Evolutionary conservation across 1,284 basidiomycete genomes (phyloP).

Genomic region (Baeospora myosura): DNA sequence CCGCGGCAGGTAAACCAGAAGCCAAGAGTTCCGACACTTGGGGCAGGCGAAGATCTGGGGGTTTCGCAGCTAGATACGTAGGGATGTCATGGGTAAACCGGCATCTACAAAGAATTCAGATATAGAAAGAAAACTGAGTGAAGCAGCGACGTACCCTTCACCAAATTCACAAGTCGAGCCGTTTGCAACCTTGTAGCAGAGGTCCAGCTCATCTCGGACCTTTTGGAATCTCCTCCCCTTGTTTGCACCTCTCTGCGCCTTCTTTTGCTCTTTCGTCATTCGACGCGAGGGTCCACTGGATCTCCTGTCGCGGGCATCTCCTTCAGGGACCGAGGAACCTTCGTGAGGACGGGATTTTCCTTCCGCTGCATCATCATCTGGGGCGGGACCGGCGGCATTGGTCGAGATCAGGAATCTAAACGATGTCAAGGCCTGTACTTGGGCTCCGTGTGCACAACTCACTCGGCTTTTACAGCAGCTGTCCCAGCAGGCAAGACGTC

Average conservation of each 20-base stretch:
- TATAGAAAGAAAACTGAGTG: neutral
- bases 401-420: conserved; percentile 53
- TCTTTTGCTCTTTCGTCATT: conserved; percentile 46
- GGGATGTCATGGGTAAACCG: conserved; percentile 75
- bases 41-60: conserved; percentile 63
- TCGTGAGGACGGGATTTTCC: conserved; percentile 40
- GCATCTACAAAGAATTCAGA: conserved; percentile 44
- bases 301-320: conserved; percentile 22
- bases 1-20: conserved; percentile 43
- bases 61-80: conserved; percentile 73
- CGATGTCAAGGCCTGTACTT: neutral
- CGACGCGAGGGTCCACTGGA: conserved; percentile 29
- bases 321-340: conserved; percentile 16
- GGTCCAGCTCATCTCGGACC: conserved; percentile 63
- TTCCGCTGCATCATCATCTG: conserved; percentile 77
- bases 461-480: conserved; percentile 14
- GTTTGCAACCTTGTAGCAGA: conserved; percentile 68
- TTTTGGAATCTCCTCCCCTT: conserved; percentile 70
- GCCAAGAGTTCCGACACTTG: conserved; percentile 33
- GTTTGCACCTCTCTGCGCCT: conserved; percentile 69
- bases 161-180: conserved; percentile 61
- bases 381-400: conserved; percentile 26
- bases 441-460: neutral
- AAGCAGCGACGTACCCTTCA: conserved; percentile 38
- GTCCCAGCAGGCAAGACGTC: conserved; percentile 14